phyloP scores from a whole-genome alignment of 2,329 filamentous ascomycete genomes.

The Blumeria hordei region DNA sequence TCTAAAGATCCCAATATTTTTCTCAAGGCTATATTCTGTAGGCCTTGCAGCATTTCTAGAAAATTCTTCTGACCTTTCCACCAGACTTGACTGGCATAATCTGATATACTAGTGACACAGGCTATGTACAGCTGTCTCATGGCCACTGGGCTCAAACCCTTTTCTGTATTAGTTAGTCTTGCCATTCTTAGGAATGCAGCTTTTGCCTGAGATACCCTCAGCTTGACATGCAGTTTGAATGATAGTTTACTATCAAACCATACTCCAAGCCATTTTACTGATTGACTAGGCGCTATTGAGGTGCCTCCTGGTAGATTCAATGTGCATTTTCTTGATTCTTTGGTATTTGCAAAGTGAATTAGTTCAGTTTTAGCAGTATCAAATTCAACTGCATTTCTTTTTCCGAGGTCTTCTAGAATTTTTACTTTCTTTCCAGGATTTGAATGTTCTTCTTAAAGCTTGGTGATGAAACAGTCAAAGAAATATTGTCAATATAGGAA shows the following conservation, averaged over 20 bases:
- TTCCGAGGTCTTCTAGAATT: background rate
- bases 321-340: background rate
- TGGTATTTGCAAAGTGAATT: constrained; percentile 1
- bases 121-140: background rate
- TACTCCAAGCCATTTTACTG: background rate
- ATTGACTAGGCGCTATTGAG: background rate
- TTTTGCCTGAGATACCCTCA: background rate
- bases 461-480: background rate
- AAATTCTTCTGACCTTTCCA: background rate
- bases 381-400: background rate
- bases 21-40: background rate
- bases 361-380: background rate
- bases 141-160: background rate
- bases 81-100: background rate
- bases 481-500: background rate
- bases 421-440: background rate
- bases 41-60: background rate
- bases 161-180: background rate
- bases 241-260: background rate
- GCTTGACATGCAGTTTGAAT: background rate
- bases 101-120: background rate
- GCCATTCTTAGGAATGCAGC: background rate
- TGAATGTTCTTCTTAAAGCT: constrained; percentile 1
- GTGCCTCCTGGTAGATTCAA: background rate
- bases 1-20: background rate